Conservation (phyloP, 371 early-diverging fungal species). For the Coemansia sp. region DNA sequence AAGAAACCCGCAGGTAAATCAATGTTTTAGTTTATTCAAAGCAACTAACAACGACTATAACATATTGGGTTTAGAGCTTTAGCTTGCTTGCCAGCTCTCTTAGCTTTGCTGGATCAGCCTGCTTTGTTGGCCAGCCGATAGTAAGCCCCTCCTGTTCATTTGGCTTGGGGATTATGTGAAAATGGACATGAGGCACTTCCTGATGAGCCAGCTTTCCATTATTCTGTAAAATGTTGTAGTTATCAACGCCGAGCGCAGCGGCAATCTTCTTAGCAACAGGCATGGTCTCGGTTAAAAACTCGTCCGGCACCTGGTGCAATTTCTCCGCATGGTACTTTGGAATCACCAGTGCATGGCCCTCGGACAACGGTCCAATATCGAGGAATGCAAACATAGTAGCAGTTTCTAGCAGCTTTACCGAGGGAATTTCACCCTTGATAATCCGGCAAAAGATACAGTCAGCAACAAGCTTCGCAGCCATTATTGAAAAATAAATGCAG, state of each 20-base stretch:
- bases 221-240: constrained; percentile 90
- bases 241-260: constrained; percentile 61
- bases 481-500: constrained; percentile 3
- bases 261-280: constrained; percentile 88
- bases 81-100: constrained; percentile 47
- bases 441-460: constrained; percentile 91
- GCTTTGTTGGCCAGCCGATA: constrained; percentile 65
- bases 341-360: constrained; percentile 73
- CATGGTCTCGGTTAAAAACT: constrained; percentile 75
- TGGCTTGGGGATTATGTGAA: constrained; percentile 87
- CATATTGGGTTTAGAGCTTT: constrained; percentile 18
- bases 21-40: background rate
- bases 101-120: constrained; percentile 55
- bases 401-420: constrained; percentile 78
- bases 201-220: constrained; percentile 61
- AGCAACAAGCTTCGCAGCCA: constrained; percentile 44
- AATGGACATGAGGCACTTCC: constrained; percentile 87
- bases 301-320: constrained; percentile 87
- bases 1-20: no score
- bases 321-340: constrained; percentile 84
- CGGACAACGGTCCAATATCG: constrained; percentile 76
- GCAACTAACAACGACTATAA: background rate
- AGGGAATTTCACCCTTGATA: constrained; percentile 82
- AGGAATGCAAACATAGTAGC: constrained; percentile 66
- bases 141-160: constrained; percentile 66